Evolutionary conservation across 1,139 yeast species (phyloP).

Genomic region (Ogataea hybrid): DNA sequence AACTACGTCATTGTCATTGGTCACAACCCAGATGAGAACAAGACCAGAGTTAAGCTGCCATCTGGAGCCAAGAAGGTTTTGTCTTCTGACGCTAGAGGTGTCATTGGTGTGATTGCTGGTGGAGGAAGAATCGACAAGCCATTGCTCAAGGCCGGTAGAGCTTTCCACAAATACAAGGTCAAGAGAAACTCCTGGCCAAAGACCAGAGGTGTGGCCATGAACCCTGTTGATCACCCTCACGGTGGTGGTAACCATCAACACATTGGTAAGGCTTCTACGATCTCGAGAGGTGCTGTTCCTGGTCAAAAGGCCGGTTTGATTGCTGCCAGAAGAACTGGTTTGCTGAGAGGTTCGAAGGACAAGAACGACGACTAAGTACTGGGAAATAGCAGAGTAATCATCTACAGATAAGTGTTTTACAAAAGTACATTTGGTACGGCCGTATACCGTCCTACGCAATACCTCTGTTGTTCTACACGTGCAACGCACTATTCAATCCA

Average conservation of each 20-base stretch:
- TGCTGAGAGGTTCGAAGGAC: slow-evolving; percentile 99
- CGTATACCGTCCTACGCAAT: background rate
- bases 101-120: slow-evolving; percentile 99
- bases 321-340: slow-evolving; percentile 99
- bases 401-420: background rate
- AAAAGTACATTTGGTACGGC: background rate
- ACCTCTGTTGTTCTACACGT: no score
- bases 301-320: slow-evolving; percentile 99
- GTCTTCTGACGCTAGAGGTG: slow-evolving; percentile 98
- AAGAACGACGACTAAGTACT: slow-evolving; percentile 38
- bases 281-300: slow-evolving; percentile 99
- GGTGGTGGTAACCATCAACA: slow-evolving; percentile 99
- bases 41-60: slow-evolving; percentile 98
- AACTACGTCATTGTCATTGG: slow-evolving; percentile 98
- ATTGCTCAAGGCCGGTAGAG: slow-evolving; percentile 99
- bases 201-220: slow-evolving; percentile 99
- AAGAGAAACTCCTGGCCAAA: slow-evolving; percentile 99
- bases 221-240: slow-evolving; percentile 99
- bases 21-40: slow-evolving; percentile 98
- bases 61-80: slow-evolving; percentile 98
- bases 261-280: slow-evolving; percentile 99
- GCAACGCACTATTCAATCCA: background rate
- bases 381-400: slow-evolving; percentile 2
- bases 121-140: slow-evolving; percentile 99
- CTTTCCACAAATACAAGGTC: slow-evolving; percentile 98